A percentile compares a stretch with the other conserved stretches of the same genome.
phyloP scores from a whole-genome alignment of 441 rosid genomes.

The Macaranga tanarius region DNA sequence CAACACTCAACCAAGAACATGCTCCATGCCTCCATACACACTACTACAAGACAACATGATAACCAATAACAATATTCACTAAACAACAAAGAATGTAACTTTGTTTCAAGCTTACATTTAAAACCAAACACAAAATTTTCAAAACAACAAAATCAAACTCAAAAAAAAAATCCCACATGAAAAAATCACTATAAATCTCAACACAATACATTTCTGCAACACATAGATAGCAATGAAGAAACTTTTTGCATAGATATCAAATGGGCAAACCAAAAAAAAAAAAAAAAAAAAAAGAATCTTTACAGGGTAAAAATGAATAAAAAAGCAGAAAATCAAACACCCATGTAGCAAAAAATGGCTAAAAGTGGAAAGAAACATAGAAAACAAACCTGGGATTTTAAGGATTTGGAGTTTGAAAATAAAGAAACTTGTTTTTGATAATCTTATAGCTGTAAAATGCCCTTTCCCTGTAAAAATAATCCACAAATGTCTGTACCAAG shows the following conservation, averaged over 20 bases:
- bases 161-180: background rate
- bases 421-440: background rate
- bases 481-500: background rate
- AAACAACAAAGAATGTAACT: background rate
- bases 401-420: conserved; percentile 5
- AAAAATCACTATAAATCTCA: background rate
- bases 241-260: conserved; percentile 10
- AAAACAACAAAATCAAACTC: conserved; percentile 1
- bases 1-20: background rate
- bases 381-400: conserved; percentile 19
- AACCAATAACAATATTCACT: background rate
- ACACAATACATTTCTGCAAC: background rate
- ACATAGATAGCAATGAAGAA: background rate
- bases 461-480: background rate
- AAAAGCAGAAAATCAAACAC: background rate
- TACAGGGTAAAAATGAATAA: background rate
- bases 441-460: background rate
- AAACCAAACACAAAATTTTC: background rate
- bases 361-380: background rate
- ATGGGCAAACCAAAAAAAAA: conserved; percentile 12
- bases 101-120: background rate
- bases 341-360: background rate
- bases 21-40: background rate
- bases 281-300: conserved; percentile 9
- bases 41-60: background rate